Evolutionary conservation across 2,329 filamentous ascomycete genomes (phyloP).

Genomic region (Exophiala alcalophila): DNA sequence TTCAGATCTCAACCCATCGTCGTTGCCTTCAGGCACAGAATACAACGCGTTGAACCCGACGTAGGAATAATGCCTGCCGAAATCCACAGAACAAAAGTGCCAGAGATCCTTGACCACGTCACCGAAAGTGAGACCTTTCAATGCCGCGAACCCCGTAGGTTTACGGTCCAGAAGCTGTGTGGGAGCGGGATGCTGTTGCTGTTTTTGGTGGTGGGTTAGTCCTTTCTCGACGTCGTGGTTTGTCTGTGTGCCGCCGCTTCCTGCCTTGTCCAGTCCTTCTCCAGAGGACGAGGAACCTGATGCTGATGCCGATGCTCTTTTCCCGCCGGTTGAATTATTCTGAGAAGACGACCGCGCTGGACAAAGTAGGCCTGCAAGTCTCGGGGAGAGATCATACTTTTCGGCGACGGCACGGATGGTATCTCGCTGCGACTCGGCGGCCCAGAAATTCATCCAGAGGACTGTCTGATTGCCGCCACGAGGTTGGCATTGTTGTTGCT

Average conservation of each 20-base stretch:
- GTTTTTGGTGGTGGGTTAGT: background rate
- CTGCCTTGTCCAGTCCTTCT: no score
- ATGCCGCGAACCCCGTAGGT: no score
- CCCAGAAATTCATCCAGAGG: conserved; percentile 27
- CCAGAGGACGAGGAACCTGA: background rate
- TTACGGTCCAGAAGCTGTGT: background rate
- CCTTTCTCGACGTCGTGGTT: conserved; percentile 15
- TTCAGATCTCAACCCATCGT: background rate
- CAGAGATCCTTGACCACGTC: conserved; percentile 67
- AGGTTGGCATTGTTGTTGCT: background rate
- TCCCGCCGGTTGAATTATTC: no score
- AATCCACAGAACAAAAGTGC: conserved; percentile 72
- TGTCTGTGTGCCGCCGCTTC: conserved; percentile 1
- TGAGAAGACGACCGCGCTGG: no score
- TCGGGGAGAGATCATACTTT: conserved; percentile 35
- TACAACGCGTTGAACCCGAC: conserved; percentile 26
- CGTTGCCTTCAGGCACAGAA: conserved; percentile 52
- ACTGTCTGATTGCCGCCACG: conserved; percentile 3
- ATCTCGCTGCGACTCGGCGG: conserved; percentile 11
- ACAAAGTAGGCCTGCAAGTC: conserved; percentile 38
- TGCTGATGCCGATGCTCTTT: no score
- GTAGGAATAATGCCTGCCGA: conserved; percentile 45
- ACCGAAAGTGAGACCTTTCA: conserved; percentile 32
- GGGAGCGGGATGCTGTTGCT: conserved; percentile 6
- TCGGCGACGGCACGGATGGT: conserved; percentile 22